A percentile compares a stretch with the other conserved stretches of the same genome.
Evolutionary conservation across 2,329 filamentous ascomycete genomes (phyloP).

Genomic region (Ophiostoma montium): DNA sequence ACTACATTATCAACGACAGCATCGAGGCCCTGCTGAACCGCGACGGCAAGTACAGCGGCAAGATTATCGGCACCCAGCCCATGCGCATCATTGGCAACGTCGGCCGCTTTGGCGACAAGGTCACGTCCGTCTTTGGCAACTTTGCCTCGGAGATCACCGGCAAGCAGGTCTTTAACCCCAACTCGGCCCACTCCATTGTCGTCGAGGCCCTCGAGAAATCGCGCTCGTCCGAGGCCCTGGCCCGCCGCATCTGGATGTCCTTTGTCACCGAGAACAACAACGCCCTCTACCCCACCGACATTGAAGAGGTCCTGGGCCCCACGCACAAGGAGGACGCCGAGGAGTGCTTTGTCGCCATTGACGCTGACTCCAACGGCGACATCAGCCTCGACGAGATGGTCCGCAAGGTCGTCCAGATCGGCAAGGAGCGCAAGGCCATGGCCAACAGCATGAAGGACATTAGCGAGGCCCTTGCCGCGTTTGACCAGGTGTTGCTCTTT

Average conservation of each 20-base stretch:
- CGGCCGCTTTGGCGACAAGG: constrained; percentile 77
- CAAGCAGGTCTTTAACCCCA: constrained; percentile 88
- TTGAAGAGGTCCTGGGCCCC: constrained; percentile 73
- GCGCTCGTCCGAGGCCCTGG: constrained; percentile 75
- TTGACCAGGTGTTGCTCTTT: constrained; percentile 73
- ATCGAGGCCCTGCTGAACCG: constrained; percentile 48
- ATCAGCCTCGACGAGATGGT: constrained; percentile 94
- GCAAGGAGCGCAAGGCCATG: constrained; percentile 76
- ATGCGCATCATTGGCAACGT: constrained; percentile 63
- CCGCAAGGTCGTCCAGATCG: constrained; percentile 69
- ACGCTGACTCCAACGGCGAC: constrained; percentile 82
- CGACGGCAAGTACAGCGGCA: constrained; percentile 17
- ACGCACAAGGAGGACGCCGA: constrained; percentile 65
- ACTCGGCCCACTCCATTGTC: constrained; percentile 78
- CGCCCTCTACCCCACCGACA: constrained; percentile 62
- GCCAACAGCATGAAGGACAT: constrained; percentile 94
- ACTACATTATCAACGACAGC: constrained; percentile 80
- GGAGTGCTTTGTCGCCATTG: constrained; percentile 68
- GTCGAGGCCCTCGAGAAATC: constrained; percentile 78
- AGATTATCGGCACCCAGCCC: constrained; percentile 53
- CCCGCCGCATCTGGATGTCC: constrained; percentile 94
- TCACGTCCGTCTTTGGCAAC: constrained; percentile 85
- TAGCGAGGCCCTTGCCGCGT: constrained; percentile 79
- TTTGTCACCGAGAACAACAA: constrained; percentile 87
- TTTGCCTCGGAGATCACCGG: constrained; percentile 90